A percentile compares a stretch with the other conserved stretches of the same genome.
Conservation (phyloP, 352 stramenopile genomes). For the Globisporangium splendens region DNA sequence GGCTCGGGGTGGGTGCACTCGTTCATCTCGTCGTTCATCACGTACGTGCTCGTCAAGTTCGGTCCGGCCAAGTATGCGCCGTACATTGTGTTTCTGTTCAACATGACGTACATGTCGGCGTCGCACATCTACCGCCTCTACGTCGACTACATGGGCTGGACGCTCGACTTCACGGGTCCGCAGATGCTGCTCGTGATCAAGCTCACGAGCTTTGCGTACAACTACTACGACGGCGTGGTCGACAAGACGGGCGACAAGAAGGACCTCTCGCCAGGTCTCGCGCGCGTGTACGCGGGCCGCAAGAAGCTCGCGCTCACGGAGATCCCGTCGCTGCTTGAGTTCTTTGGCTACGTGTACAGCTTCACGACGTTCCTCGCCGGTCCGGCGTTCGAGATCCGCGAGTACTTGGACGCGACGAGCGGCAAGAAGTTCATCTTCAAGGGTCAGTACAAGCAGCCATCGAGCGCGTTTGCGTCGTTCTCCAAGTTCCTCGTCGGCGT, state of each 20-base stretch:
- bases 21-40: slow-evolving; percentile 86
- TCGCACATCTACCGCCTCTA: slow-evolving; percentile 95
- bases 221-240: slow-evolving; percentile 93
- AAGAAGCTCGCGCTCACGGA: slow-evolving; percentile 68
- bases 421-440: slow-evolving; percentile 57
- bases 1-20: slow-evolving; percentile 94
- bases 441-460: slow-evolving; percentile 40
- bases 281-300: slow-evolving; percentile 28
- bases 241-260: slow-evolving; percentile 44
- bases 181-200: slow-evolving; percentile 97
- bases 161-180: slow-evolving; percentile 78
- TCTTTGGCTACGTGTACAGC: slow-evolving; percentile 96
- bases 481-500: slow-evolving; percentile 74
- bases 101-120: slow-evolving; percentile 91
- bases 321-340: slow-evolving; percentile 92
- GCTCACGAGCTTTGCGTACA: slow-evolving; percentile 97
- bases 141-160: slow-evolving; percentile 95
- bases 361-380: slow-evolving; percentile 95
- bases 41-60: slow-evolving; percentile 88
- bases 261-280: slow-evolving; percentile 12
- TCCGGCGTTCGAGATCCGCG: slow-evolving; percentile 93
- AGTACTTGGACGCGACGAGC: slow-evolving; percentile 85
- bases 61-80: slow-evolving; percentile 50
- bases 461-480: slow-evolving; percentile 67
- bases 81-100: slow-evolving; percentile 91